Conservation (phyloP, 2,329 filamentous ascomycete genomes). For the Fusarium humuli region DNA sequence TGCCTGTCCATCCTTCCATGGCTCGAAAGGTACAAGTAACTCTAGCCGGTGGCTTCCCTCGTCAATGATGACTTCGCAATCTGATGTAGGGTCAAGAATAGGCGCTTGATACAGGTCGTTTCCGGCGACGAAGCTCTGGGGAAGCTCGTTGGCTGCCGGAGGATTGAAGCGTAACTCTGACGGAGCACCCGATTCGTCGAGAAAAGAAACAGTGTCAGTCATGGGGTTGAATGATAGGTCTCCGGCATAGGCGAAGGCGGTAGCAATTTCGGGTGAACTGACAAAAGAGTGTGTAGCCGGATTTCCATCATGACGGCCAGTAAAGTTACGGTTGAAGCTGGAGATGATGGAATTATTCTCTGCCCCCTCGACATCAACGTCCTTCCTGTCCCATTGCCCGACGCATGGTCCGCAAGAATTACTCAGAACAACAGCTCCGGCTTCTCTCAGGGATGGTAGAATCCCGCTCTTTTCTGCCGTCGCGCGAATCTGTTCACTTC, state of each 20-base stretch:
- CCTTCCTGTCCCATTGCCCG: slow-evolving; percentile 93
- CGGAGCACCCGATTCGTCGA: slow-evolving; percentile 65
- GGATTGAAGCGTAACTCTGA: not conserved
- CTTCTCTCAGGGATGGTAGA: slow-evolving; percentile 93
- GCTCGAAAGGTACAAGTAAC: slow-evolving; percentile 41
- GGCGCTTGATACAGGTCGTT: not conserved
- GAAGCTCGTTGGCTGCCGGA: not conserved
- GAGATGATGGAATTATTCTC: slow-evolving; percentile 88
- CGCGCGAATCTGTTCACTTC: slow-evolving; percentile 95
- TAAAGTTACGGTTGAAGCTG: slow-evolving; percentile 70
- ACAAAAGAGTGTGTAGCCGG: slow-evolving; percentile 66
- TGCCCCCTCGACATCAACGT: slow-evolving; percentile 68
- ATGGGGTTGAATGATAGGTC: slow-evolving; percentile 95
- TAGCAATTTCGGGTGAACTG: slow-evolving; percentile 94
- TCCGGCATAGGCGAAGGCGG: slow-evolving; percentile 92
- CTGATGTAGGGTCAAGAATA: not conserved
- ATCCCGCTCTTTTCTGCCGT: slow-evolving; percentile 91
- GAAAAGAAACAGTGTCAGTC: slow-evolving; percentile 76
- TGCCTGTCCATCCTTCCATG: slow-evolving; percentile 66
- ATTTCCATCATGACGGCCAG: slow-evolving; percentile 52
- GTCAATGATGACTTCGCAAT: slow-evolving; percentile 27
- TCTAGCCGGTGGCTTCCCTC: slow-evolving; percentile 48
- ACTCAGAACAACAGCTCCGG: slow-evolving; percentile 82
- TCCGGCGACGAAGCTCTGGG: not conserved
- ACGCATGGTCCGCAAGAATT: slow-evolving; percentile 58